Base-by-base conservation (phyloP, 441 rosid species). In the Flueggea neowawraea region DNA sequence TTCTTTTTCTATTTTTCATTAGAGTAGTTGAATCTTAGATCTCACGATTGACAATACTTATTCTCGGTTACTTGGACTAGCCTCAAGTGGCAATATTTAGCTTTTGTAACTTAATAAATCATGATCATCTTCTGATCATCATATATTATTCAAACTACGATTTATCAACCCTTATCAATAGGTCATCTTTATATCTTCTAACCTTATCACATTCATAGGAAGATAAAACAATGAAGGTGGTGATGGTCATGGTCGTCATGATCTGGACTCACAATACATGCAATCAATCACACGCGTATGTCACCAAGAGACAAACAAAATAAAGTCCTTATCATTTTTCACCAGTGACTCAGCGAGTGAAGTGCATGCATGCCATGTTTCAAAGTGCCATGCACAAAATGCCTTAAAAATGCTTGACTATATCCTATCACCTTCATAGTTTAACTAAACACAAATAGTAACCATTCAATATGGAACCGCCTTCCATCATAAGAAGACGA, bases 401-500 rank as follows among this genome's bases (percentile, higher is more conserved):
- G 41, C 41, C 41, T 36, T 47, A 10, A 47, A 14, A 47, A 47
- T 47, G 4, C 50, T n/a, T n/a, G n/a, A n/a, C n/a, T n/a, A 47
- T 47, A 47, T 12, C 50, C n/a, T 47, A 14, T 47, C 50, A 9
- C 50, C 50, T 11, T 47, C 50, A 6, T 47, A 47, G n/a, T 47
- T 47, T 47, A 2, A n/a, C 41, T 36, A 36, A 36, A 36, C 6
- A 5, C 0, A 3, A 47, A 10, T 47, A 4, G 50, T 54, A 16
- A 55, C 62, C 65, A 64, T 41, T 62, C 22, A 63, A 63, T 59
- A 36, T 69, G 73, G 55, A 52, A 49, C 14, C 41, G 4, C 9
- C 39, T 33, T 36, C 36, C 47, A 60, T 13, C 5, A n/a, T 48
- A 41, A 31, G 55, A 31, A 31, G 64, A 44, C 63, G 61, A 66